Conservation (phyloP, 768 basidiomycete genomes). For the Psilocybe tampanensis region DNA sequence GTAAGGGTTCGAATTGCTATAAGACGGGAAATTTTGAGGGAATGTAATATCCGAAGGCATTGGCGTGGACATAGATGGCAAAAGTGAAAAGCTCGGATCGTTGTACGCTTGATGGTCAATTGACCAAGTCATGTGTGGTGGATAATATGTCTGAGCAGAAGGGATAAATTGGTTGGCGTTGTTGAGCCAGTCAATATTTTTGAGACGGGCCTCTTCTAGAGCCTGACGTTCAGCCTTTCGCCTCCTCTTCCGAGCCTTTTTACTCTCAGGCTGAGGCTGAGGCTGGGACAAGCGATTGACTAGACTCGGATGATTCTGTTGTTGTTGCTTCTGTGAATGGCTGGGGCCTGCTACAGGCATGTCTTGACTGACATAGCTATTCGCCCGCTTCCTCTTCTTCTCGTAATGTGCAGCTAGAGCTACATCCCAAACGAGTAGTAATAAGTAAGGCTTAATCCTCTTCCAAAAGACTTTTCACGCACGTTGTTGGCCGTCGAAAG, state of each 20-base stretch:
- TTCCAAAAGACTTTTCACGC: background rate
- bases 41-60: background rate
- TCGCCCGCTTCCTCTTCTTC: slow-evolving; percentile 21
- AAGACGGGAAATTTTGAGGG: background rate
- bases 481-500: slow-evolving; percentile 6
- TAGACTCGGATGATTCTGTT: slow-evolving; percentile 14
- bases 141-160: background rate
- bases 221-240: slow-evolving; percentile 37
- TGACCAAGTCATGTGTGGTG: slow-evolving; percentile 9
- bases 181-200: slow-evolving; percentile 20
- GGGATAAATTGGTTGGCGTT: background rate
- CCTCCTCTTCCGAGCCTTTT: slow-evolving; percentile 44
- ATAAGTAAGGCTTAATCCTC: too few species aligned
- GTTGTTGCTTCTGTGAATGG: background rate
- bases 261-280: slow-evolving; percentile 31
- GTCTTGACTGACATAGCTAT: slow-evolving; percentile 16
- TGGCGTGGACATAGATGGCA: background rate
- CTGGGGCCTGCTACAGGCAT: slow-evolving; percentile 12
- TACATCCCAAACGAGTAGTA: background rate
- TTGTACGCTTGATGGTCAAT: background rate
- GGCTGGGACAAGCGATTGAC: slow-evolving; percentile 26
- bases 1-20: background rate
- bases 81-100: background rate
- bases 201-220: slow-evolving; percentile 27
- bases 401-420: background rate